Conservation (phyloP, 2,329 filamentous ascomycete genomes). For the Aspergillus tanneri region DNA sequence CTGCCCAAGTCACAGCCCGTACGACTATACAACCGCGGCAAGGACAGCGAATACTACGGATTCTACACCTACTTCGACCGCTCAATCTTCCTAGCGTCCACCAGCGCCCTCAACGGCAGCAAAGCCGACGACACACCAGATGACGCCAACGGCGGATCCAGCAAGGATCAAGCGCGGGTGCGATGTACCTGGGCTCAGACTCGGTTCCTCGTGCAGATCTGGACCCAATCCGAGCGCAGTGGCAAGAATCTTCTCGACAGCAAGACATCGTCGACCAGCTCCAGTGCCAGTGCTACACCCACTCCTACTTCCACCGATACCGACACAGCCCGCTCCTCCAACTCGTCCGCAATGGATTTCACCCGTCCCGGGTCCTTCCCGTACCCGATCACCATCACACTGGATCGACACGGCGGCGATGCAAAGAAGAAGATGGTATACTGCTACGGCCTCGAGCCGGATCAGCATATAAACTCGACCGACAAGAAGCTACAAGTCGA, state of each 20-base stretch:
- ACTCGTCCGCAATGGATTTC: conserved; percentile 46
- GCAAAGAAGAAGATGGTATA: conserved; percentile 57
- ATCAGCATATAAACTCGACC: conserved; percentile 47
- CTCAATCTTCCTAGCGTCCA: conserved; percentile 73
- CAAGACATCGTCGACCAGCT: conserved; percentile 4
- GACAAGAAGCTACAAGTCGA: conserved; percentile 53
- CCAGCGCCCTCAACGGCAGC: conserved; percentile 46
- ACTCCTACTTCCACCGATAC: conserved; percentile 15
- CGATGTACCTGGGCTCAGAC: conserved; percentile 62
- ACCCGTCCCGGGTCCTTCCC: conserved; percentile 58
- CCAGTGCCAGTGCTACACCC: conserved; percentile 1
- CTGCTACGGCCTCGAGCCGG: conserved; percentile 57
- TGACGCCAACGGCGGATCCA: conserved; percentile 53
- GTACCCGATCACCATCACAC: conserved; percentile 59
- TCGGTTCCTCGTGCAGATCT: conserved; percentile 62
- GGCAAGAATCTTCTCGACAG: conserved; percentile 27
- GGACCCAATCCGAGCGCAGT: conserved; percentile 51
- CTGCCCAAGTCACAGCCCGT: conserved; percentile 70
- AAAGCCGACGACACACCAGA: conserved; percentile 41
- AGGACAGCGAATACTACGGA: conserved; percentile 80
- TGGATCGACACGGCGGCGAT: conserved; percentile 61
- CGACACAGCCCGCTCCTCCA: conserved; percentile 19
- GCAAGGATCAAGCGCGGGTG: conserved; percentile 46
- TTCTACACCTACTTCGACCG: conserved; percentile 93
- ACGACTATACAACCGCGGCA: conserved; percentile 78